phyloP scores from a whole-genome alignment of 176 grass and related monocot species.

The Guadua angustifolia region DNA sequence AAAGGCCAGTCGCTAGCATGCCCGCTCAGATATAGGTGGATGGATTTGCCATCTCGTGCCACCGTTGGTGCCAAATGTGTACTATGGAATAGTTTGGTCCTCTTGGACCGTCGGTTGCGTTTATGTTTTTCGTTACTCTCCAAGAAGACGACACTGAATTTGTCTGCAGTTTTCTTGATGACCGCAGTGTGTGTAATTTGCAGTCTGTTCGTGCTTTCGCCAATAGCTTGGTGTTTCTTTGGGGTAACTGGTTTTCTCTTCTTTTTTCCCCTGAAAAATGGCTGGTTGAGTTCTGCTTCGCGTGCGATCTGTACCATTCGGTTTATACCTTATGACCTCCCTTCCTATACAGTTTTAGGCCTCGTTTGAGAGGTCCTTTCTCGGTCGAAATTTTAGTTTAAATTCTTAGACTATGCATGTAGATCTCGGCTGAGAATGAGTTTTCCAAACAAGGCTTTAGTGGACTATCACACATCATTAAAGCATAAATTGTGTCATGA shows the following conservation, averaged over 20 bases:
- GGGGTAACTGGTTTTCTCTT: too few relatives aligned
- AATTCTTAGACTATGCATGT: too few relatives aligned
- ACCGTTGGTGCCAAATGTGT: neutral
- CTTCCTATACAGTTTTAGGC: too few relatives aligned
- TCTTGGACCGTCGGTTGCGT: neutral
- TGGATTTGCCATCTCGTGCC: neutral
- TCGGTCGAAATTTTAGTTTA: too few relatives aligned
- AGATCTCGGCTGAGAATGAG: too few relatives aligned
- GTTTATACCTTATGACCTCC: too few relatives aligned
- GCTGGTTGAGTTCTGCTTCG: too few relatives aligned
- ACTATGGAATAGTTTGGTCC: neutral
- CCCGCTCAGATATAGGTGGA: neutral
- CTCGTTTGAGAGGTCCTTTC: too few relatives aligned
- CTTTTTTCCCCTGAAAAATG: neutral
- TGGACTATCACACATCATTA: neutral
- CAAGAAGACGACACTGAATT: neutral
- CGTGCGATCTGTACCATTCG: too few relatives aligned
- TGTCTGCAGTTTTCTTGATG: neutral
- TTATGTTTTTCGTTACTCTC: neutral
- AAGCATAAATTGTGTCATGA: neutral
- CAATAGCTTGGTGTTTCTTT: conserved; percentile 5
- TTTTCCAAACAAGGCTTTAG: too few relatives aligned
- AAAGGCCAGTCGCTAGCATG: conserved; percentile 65
- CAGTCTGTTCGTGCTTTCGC: neutral
- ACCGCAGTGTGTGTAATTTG: neutral